phyloP scores from a whole-genome alignment of 2,329 filamentous ascomycete genomes.

The Penicillium sp. region DNA sequence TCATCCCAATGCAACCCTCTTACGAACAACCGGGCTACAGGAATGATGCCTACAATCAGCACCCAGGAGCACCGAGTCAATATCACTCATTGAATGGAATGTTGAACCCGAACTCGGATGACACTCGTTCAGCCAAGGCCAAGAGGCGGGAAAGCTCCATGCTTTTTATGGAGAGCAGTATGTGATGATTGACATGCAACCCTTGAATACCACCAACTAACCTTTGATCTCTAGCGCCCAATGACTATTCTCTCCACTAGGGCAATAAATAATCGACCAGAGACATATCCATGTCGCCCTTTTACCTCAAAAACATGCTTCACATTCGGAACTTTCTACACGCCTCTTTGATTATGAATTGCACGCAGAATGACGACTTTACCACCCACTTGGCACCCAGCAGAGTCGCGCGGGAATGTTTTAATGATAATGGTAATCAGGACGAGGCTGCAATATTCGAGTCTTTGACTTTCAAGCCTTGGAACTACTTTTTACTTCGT shows the following conservation, averaged over 20 bases:
- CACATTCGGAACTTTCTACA: conserved; percentile 15
- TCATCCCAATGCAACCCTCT: conserved; percentile 57
- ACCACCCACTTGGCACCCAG: conserved; percentile 32
- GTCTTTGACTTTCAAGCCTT: conserved; percentile 13
- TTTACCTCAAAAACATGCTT: neutral
- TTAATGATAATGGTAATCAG: conserved; percentile 48
- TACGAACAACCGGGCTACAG: conserved; percentile 50
- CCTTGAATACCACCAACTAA: neutral
- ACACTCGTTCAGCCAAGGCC: conserved; percentile 47
- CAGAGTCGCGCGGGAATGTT: conserved; percentile 33
- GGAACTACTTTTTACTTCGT: conserved; percentile 24
- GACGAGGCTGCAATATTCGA: conserved; percentile 24
- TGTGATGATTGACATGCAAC: neutral
- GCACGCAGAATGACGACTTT: conserved; percentile 39
- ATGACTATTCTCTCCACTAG: conserved; percentile 22
- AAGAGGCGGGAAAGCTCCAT: conserved; percentile 58
- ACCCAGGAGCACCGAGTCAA: conserved; percentile 26
- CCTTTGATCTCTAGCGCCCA: neutral
- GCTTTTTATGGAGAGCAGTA: conserved; percentile 49
- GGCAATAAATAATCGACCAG: conserved; percentile 20
- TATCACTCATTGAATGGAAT: conserved; percentile 48
- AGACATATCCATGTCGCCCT: neutral
- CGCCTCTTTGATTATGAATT: conserved; percentile 37
- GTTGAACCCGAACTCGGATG: conserved; percentile 46
- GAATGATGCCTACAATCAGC: conserved; percentile 37